These are phyloP conservation scores for Xylaria cubensis DNA, from an alignment of 495 filamentous ascomycete genomes.

Conservation along the genomic window DNA sequence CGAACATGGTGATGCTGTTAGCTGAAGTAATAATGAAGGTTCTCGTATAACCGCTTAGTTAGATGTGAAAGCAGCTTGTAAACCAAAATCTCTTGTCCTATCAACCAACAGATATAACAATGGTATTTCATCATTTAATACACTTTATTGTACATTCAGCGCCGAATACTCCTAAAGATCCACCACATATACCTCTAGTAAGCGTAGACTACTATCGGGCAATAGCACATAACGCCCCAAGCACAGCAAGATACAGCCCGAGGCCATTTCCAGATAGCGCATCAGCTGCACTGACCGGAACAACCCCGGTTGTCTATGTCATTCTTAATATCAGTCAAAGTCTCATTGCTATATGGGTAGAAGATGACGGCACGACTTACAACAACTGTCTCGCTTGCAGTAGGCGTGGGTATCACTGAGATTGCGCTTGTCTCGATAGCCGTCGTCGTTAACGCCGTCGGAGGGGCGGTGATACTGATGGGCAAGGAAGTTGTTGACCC, in stretches of 20 bases:
- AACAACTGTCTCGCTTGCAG: neutral
- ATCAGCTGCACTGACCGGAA: neutral
- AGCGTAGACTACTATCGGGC: neutral
- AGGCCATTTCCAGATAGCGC: neutral
- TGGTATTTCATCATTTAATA: neutral
- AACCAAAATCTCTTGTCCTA: neutral
- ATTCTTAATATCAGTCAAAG: neutral
- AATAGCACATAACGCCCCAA: neutral
- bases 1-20: neutral
- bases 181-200: neutral
- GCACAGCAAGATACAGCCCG: neutral
- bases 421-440: neutral
- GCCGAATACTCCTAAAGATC: neutral
- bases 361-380: neutral
- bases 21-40: neutral
- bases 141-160: neutral
- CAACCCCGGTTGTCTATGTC: neutral
- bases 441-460: neutral
- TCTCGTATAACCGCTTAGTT: neutral
- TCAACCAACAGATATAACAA: neutral
- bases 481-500: neutral
- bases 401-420: neutral
- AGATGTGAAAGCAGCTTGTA: neutral
- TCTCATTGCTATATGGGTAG: neutral
- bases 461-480: neutral